Percentiles rank a stretch among this genome's conserved stretches.
phyloP scores from a whole-genome alignment of 192 early-diverging fungal species.

The Dispira parvispora region DNA sequence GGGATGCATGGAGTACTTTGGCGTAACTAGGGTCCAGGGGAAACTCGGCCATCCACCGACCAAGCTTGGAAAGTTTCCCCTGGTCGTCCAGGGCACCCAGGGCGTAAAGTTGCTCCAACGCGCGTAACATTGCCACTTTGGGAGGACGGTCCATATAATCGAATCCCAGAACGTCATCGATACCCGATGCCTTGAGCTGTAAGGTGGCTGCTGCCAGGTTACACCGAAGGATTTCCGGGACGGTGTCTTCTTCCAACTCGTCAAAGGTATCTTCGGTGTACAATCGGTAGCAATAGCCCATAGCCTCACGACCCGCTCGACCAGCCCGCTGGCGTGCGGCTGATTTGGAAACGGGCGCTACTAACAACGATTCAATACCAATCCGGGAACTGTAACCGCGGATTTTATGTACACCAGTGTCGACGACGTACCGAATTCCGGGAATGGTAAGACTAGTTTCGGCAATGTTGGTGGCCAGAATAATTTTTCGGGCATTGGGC shows the following conservation, averaged over 20 bases:
- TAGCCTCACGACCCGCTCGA: constrained; percentile 89
- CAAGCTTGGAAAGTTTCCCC: constrained; percentile 59
- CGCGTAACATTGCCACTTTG: constrained; percentile 50
- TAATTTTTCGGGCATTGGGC: constrained; percentile 69
- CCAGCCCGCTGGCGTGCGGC: constrained; percentile 83
- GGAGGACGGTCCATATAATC: constrained; percentile 92
- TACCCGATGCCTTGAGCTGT: constrained; percentile 79
- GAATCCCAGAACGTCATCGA: constrained; percentile 75
- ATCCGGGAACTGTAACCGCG: constrained; percentile 76
- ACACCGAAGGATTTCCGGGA: constrained; percentile 89
- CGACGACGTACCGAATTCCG: constrained; percentile 87
- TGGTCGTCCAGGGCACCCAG: constrained; percentile 72
- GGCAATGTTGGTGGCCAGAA: constrained; percentile 94
- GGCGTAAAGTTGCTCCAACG: constrained; percentile 78
- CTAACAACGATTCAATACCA: constrained; percentile 75
- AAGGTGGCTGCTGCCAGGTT: constrained; percentile 76
- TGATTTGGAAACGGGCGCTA: constrained; percentile 80
- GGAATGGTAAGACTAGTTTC: constrained; percentile 95
- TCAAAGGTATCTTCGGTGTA: constrained; percentile 75
- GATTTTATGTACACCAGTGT: constrained; percentile 84
- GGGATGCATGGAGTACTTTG: constrained; percentile 78
- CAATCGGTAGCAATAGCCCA: constrained; percentile 80
- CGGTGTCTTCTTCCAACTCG: constrained; percentile 54
- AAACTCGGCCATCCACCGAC: constrained; percentile 73
- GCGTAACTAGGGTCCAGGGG: constrained; percentile 82